Percentiles rank a stretch among this genome's conserved stretches.
These are phyloP conservation scores for Penicillium coffeae DNA, from an alignment of 495 filamentous ascomycete genomes.

Conservation along the genomic window DNA sequence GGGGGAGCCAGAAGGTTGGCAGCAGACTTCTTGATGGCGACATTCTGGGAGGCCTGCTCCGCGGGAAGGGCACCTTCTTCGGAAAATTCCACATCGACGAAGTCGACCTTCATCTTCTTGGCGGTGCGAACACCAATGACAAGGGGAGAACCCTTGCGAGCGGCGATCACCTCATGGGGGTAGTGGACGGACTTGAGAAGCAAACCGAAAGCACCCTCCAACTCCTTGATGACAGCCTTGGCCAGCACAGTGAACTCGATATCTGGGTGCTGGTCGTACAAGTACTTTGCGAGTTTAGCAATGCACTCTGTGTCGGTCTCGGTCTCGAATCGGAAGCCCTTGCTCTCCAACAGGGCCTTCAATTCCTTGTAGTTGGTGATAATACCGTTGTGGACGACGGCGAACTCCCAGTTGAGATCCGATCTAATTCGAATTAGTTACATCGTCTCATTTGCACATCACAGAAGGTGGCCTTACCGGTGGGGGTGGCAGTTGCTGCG, in stretches of 20 bases:
- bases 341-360: slow-evolving; percentile 84
- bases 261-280: slow-evolving; percentile 91
- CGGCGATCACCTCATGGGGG: slow-evolving; percentile 95
- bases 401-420: slow-evolving; percentile 90
- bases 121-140: slow-evolving; percentile 93
- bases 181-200: slow-evolving; percentile 97
- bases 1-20: slow-evolving; percentile 78
- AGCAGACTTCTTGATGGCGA: slow-evolving; percentile 87
- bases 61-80: slow-evolving; percentile 85
- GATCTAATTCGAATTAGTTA: slow-evolving; percentile 37
- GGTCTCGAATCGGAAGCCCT: slow-evolving; percentile 97
- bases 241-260: slow-evolving; percentile 94
- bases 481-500: slow-evolving; percentile 97
- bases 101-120: slow-evolving; percentile 99
- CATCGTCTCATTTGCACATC: neutral
- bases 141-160: slow-evolving; percentile 94
- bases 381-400: slow-evolving; percentile 98
- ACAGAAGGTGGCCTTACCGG: slow-evolving; percentile 56
- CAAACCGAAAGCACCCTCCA: slow-evolving; percentile 95
- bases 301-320: slow-evolving; percentile 99
- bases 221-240: slow-evolving; percentile 96
- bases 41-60: slow-evolving; percentile 93
- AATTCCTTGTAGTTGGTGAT: slow-evolving; percentile 99
- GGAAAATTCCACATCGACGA: slow-evolving; percentile 95
- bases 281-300: slow-evolving; percentile 96